These are phyloP conservation scores for Colletotrichum tamarilloi DNA, from an alignment of 2,329 filamentous ascomycete species.

Conservation along the genomic window DNA sequence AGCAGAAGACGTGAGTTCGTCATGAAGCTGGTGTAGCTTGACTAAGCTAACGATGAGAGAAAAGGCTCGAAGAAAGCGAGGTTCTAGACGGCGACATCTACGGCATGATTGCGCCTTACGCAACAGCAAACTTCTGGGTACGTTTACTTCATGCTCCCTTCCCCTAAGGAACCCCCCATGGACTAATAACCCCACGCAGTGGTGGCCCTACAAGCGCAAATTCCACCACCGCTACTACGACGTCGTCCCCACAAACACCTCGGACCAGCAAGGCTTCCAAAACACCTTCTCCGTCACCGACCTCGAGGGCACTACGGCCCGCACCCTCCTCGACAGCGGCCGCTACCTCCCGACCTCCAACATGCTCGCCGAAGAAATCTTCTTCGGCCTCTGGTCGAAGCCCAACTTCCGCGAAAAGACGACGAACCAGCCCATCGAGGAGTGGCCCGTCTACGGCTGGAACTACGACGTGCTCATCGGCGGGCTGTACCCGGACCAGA, in stretches of 20 bases:
- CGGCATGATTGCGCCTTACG: conserved; percentile 59
- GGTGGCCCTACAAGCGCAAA: conserved; percentile 63
- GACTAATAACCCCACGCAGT: conserved; percentile 44
- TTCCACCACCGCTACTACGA: conserved; percentile 66
- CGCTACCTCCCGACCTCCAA: conserved; percentile 60
- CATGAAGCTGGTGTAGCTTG: not conserved
- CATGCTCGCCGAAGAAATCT: conserved; percentile 59
- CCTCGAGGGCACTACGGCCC: conserved; percentile 53
- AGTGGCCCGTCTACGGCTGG: conserved; percentile 64
- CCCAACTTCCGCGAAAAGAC: conserved; percentile 65
- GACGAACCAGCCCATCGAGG: conserved; percentile 52
- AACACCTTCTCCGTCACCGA: conserved; percentile 62
- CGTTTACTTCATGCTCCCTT: not conserved
- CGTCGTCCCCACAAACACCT: conserved; percentile 51
- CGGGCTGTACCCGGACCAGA: conserved; percentile 59
- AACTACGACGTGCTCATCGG: conserved; percentile 66
- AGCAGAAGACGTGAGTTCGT: conserved; percentile 57
- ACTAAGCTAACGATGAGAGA: conserved; percentile 6
- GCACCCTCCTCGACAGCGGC: conserved; percentile 56
- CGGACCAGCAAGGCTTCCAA: conserved; percentile 60
- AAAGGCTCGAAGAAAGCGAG: conserved; percentile 56
- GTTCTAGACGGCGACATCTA: conserved; percentile 62
- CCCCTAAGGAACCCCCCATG: too few relatives aligned
- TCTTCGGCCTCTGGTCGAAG: conserved; percentile 59
- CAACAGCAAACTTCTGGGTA: conserved; percentile 64